These are phyloP conservation scores for Ophiostoma populinum DNA, from an alignment of 2,329 filamentous ascomycete species.

Conservation along the genomic window DNA sequence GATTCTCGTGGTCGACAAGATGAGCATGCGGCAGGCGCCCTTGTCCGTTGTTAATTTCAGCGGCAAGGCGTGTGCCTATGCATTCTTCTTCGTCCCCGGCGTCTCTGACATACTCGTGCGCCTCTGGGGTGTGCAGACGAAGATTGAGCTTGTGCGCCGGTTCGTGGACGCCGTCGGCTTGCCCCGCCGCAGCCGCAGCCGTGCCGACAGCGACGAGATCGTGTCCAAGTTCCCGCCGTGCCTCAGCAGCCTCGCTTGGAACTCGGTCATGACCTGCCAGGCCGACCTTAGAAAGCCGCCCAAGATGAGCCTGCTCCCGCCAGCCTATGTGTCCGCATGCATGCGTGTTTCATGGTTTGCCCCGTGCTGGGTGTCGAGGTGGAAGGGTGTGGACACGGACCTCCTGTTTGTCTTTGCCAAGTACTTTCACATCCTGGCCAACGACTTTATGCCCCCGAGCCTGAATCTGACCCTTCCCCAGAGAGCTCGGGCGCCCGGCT, in stretches of 20 bases:
- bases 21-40: conserved; percentile 57
- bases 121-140: conserved; percentile 49
- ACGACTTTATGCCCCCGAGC: conserved; percentile 46
- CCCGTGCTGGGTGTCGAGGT: conserved; percentile 59
- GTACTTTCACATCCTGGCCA: conserved; percentile 63
- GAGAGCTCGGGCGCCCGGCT: conserved; percentile 52
- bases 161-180: conserved; percentile 53
- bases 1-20: conserved; percentile 72
- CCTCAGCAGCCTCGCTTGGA: conserved; percentile 41
- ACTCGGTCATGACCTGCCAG: conserved; percentile 29
- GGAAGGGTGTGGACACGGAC: conserved; percentile 76
- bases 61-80: conserved; percentile 80
- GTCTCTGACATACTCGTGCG: conserved; percentile 70
- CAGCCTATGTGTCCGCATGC: conserved; percentile 14
- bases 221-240: conserved; percentile 50
- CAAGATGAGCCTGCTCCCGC: conserved; percentile 28
- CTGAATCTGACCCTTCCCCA: conserved; percentile 32
- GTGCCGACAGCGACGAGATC: conserved; percentile 45
- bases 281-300: conserved; percentile 47
- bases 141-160: conserved; percentile 50
- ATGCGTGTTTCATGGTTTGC: conserved; percentile 65
- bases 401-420: conserved; percentile 86
- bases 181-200: conserved; percentile 33
- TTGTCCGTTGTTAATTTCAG: conserved; percentile 64
- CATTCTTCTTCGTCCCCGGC: conserved; percentile 81